Conservation (phyloP, 441 rosid genomes). For the Metrosideros polymorpha region DNA sequence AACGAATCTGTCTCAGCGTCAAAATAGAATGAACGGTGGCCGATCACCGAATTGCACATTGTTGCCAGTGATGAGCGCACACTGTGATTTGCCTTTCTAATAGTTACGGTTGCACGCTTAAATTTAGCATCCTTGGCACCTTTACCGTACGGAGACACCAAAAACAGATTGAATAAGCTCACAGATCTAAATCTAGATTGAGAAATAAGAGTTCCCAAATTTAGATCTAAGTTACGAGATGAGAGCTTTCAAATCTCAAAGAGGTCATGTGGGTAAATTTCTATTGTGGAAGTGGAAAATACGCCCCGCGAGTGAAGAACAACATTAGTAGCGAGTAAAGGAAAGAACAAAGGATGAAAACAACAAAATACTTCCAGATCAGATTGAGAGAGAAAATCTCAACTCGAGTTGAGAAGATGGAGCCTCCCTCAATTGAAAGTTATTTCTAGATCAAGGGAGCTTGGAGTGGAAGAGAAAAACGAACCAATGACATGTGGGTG, state of each 20-base stretch:
- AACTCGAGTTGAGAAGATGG: background rate
- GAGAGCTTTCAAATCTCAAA: background rate
- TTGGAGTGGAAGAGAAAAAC: background rate
- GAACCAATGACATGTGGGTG: background rate
- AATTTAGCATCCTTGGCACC: background rate
- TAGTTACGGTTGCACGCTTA: background rate
- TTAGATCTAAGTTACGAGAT: too few species aligned
- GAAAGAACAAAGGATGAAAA: background rate
- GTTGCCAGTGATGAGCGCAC: background rate
- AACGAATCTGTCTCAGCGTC: background rate
- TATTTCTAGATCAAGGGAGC: background rate
- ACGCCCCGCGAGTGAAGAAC: background rate
- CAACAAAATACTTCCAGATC: background rate
- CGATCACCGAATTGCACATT: accelerated
- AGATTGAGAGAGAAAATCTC: background rate
- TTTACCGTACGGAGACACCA: background rate
- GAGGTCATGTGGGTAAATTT: background rate
- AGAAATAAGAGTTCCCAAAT: background rate
- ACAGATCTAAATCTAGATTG: background rate
- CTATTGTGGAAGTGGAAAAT: background rate
- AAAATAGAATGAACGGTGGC: background rate
- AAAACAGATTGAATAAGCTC: background rate
- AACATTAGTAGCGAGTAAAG: background rate
- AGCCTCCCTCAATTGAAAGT: background rate
- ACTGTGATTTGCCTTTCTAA: accelerated